Evolutionary conservation across 352 stramenopile genomes (phyloP).

Genomic region (Thalassiosira exigua): DNA sequence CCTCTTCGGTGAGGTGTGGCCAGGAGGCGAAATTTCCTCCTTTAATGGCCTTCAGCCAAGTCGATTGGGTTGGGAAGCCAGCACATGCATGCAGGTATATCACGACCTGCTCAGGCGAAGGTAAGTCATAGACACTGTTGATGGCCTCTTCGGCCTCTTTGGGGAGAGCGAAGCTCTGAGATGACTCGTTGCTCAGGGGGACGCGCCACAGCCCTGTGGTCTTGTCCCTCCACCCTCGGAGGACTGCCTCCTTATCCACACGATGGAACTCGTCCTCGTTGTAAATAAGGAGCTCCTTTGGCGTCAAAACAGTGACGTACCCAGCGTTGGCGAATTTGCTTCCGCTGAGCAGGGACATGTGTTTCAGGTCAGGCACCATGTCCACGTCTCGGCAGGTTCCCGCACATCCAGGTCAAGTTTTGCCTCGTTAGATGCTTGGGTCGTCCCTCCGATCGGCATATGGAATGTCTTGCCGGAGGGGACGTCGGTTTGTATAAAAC

Average conservation of each 20-base stretch:
- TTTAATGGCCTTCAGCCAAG: too few relatives aligned
- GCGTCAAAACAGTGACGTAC: constrained; percentile 26
- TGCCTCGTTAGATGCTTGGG: not conserved
- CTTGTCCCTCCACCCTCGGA: constrained; percentile 9
- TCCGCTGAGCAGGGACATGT: constrained; percentile 24
- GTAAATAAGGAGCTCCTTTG: constrained; percentile 37
- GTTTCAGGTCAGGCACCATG: constrained; percentile 23
- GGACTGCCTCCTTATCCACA: not conserved
- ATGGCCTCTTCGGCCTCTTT: constrained; percentile 9
- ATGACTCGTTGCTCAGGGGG: constrained; percentile 2
- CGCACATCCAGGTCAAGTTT: constrained; percentile 15
- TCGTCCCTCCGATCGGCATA: not conserved
- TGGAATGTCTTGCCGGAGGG: constrained; percentile 6
- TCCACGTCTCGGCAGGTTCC: constrained; percentile 15
- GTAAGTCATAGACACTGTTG: constrained; percentile 20
- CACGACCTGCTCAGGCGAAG: not conserved
- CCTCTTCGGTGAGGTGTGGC: constrained; percentile 24
- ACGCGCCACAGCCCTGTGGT: constrained; percentile 15
- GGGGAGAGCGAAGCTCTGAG: not conserved
- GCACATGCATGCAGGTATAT: constrained; percentile 2
- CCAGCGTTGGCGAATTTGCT: constrained; percentile 18
- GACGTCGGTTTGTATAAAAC: not conserved
- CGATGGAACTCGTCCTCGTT: constrained; percentile 12
- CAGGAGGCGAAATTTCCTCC: constrained; percentile 10
- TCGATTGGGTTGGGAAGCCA: constrained; percentile 19